These are phyloP conservation scores for Anthostomella pinea DNA, from an alignment of 2,329 filamentous ascomycete species.

Conservation along the genomic window DNA sequence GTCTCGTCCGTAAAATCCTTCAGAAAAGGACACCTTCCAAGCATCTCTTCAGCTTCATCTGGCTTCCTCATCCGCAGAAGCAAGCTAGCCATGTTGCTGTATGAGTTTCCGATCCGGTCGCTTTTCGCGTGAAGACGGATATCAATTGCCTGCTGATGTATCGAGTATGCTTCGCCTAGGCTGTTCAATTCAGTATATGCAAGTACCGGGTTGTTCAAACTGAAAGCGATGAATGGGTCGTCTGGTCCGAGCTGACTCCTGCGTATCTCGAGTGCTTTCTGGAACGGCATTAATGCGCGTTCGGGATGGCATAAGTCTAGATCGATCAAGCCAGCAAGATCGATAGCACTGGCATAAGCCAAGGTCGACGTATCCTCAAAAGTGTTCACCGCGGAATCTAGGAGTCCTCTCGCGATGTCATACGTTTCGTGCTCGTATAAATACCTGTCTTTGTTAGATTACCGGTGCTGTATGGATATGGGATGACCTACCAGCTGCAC, in stretches of 20 bases:
- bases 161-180: constrained; percentile 26
- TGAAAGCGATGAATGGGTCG: constrained; percentile 29
- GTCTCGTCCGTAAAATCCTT: constrained; percentile 36
- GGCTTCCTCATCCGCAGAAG: constrained; percentile 33
- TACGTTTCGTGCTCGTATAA: constrained; percentile 33
- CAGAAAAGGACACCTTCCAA: constrained; percentile 31
- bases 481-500: constrained; percentile 25
- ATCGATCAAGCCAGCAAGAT: constrained; percentile 31
- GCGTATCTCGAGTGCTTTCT: constrained; percentile 23
- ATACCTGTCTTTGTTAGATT: too few species aligned
- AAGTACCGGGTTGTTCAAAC: constrained; percentile 32
- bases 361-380: constrained; percentile 24
- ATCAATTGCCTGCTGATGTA: constrained; percentile 30
- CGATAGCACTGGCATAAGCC: constrained; percentile 29
- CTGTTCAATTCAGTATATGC: constrained; percentile 33
- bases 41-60: constrained; percentile 34
- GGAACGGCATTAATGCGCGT: constrained; percentile 23
- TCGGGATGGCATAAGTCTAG: constrained; percentile 26
- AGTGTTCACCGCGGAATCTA: constrained; percentile 22
- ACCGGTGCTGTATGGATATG: too few species aligned
- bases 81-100: constrained; percentile 37
- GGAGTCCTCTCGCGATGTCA: constrained; percentile 20
- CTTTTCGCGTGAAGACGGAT: constrained; percentile 30
- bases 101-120: constrained; percentile 36
- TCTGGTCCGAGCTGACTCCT: constrained; percentile 17